Conservation (phyloP, 2,329 filamentous ascomycete species). For the Fusarium clavum region DNA sequence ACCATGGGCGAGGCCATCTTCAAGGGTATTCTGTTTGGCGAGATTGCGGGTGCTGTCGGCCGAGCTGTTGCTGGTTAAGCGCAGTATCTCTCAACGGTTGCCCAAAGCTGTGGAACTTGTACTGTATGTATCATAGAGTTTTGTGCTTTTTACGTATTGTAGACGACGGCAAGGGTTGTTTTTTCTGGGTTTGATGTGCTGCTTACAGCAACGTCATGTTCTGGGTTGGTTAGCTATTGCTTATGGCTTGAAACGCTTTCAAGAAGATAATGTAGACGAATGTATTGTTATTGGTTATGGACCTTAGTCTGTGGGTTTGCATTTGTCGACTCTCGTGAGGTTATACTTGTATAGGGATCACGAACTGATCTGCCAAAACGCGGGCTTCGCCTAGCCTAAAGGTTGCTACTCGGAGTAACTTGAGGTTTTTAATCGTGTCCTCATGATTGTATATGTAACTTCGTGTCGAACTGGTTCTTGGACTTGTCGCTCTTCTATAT, state of each 20-base stretch:
- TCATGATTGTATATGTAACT: no score
- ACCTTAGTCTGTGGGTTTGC: not conserved
- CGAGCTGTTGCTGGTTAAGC: constrained; percentile 58
- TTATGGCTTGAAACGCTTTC: constrained; percentile 6
- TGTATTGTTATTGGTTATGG: not conserved
- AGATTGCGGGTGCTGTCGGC: constrained; percentile 73
- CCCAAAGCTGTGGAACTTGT: not conserved
- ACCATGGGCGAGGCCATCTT: constrained; percentile 81
- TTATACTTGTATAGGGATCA: not conserved
- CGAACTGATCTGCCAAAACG: no score
- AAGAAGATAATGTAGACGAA: constrained; percentile 11
- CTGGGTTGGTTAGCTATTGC: not conserved
- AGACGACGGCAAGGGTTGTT: constrained; percentile 15
- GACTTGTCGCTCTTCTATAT: not conserved
- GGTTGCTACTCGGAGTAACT: not conserved
- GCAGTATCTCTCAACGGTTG: not conserved
- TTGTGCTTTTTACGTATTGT: constrained; percentile 18
- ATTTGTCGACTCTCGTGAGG: not conserved
- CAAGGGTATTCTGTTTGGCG: constrained; percentile 80
- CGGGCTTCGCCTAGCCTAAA: not conserved
- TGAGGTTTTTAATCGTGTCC: not conserved
- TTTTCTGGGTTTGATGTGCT: constrained; percentile 1
- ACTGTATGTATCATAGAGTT: constrained; percentile 26
- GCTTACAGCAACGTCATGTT: constrained; percentile 2
- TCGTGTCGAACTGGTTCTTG: not conserved